Percentiles rank a stretch among this genome's conserved stretches.
phyloP scores from a whole-genome alignment of 2,329 filamentous ascomycete genomes.

The Exophiala xenobiotica region DNA sequence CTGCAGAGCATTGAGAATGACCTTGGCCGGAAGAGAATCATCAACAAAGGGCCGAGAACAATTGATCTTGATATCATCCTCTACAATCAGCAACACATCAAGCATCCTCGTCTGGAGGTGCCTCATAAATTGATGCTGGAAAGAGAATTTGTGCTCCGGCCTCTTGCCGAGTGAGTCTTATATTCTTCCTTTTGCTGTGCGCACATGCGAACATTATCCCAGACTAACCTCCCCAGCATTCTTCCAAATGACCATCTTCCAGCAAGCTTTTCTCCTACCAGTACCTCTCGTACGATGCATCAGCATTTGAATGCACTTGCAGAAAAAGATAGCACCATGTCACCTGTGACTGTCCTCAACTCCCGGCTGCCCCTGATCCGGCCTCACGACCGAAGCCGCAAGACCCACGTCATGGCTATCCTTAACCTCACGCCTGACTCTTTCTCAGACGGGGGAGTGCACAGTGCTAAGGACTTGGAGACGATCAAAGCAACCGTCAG shows the following conservation, averaged over 20 bases:
- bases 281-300: slow-evolving; percentile 9
- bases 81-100: slow-evolving; percentile 67
- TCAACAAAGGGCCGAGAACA: slow-evolving; percentile 91
- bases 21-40: slow-evolving; percentile 76
- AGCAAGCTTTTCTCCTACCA: slow-evolving; percentile 6
- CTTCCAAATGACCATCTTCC: slow-evolving; percentile 19
- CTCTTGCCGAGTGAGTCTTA: slow-evolving; percentile 65
- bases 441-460: slow-evolving; percentile 83
- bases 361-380: slow-evolving; percentile 54
- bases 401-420: slow-evolving; percentile 86
- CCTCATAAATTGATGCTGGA: slow-evolving; percentile 85
- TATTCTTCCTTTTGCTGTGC: neutral
- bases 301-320: slow-evolving; percentile 43
- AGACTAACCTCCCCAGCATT: slow-evolving; percentile 19
- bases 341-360: slow-evolving; percentile 40
- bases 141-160: slow-evolving; percentile 88
- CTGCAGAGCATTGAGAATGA: slow-evolving; percentile 80
- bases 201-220: too few species aligned
- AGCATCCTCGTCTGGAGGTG: slow-evolving; percentile 72
- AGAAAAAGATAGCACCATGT: slow-evolving; percentile 35
- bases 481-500: slow-evolving; percentile 59
- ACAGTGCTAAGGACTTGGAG: slow-evolving; percentile 50
- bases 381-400: slow-evolving; percentile 54
- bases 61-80: slow-evolving; percentile 93
- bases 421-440: slow-evolving; percentile 94